A percentile compares a stretch with the other conserved stretches of the same genome.
These are phyloP conservation scores for Microcyclosporella mali DNA, from an alignment of 2,329 filamentous ascomycete species.

Conservation along the genomic window DNA sequence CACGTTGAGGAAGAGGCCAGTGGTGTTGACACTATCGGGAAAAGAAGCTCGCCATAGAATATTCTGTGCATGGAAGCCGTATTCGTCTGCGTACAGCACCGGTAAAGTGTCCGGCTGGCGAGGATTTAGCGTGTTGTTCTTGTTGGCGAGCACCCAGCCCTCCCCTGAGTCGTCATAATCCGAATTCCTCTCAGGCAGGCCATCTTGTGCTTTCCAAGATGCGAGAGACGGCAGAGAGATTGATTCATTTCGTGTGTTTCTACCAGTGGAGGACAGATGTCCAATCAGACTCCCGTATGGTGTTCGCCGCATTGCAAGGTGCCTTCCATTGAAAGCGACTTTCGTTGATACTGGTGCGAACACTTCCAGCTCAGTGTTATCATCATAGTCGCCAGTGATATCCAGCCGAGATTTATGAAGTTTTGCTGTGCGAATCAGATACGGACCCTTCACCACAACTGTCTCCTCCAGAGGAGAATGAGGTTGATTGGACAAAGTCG, in stretches of 20 bases:
- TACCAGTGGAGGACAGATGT: conserved; percentile 21
- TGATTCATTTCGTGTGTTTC: conserved; percentile 9
- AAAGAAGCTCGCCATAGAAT: conserved; percentile 40
- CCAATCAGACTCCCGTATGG: conserved; percentile 35
- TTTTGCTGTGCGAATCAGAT: conserved; percentile 33
- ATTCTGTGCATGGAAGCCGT: conserved; percentile 38
- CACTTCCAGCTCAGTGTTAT: conserved; percentile 33
- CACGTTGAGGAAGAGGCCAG: conserved; percentile 45
- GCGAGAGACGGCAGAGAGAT: conserved; percentile 38
- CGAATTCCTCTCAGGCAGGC: conserved; percentile 43
- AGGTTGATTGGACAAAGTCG: conserved; percentile 35
- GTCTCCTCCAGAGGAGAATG: conserved; percentile 35
- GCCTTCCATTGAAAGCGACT: conserved; percentile 37
- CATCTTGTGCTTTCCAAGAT: conserved; percentile 45
- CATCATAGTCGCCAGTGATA: conserved; percentile 34
- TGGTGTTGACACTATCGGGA: conserved; percentile 28
- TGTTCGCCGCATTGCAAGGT: conserved; percentile 27
- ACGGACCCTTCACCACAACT: conserved; percentile 37
- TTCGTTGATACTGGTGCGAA: conserved; percentile 28
- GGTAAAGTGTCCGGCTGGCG: conserved; percentile 35
- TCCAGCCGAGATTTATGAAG: conserved; percentile 24
- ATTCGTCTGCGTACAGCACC: conserved; percentile 39
- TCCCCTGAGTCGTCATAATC: conserved; percentile 40
- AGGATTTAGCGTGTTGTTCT: conserved; percentile 34
- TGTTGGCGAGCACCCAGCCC: conserved; percentile 38